Evolutionary conservation across 192 early-diverging fungal genomes (phyloP), one percentile per base, ranked within the genome.

Genomic region (Globomyces pollinis-pini): DNA sequence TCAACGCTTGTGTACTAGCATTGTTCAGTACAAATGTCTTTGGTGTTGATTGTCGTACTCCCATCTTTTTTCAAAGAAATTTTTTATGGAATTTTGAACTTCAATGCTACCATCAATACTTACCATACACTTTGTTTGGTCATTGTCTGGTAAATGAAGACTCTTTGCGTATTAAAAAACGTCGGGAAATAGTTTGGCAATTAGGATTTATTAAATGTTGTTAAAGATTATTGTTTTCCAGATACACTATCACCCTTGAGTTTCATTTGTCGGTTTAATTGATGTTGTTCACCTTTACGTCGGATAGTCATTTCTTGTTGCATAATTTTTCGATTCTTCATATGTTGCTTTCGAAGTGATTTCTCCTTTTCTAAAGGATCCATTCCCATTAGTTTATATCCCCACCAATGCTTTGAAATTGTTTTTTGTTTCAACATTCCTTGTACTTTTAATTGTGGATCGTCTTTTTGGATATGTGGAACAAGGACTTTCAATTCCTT

Each of bases 401-500:
- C 55, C 55, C 55, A 57, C 55, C 55, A 57, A 30, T 57, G 38
- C 42, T 38, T 57, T 29, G 55, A 38, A 13, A 57, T 57, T 6
- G 55, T 57, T 38, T 57, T 57, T 32, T 44, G 16, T 57, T 39
- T 33, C 16, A 57, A 30, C 2, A 57, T 39, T 30, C 12, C 15
- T 36, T 57, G 31, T 3, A 57, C 55, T 44, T 57, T 34, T n/a
- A 31, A 12, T 7, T 32, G 21, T 23, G 55, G 28, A 26, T 47
- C 45, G 11, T 28, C 30, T 5, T 33, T 13, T 5, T 38, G 55
- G 5, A 57, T 20, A 4, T 65, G 65, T n/a, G 69, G 70, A 59
- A 73, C 75, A 29, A 79, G 39, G 21, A 51, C 65, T 16, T 58
- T 44, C 52, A 79, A 44, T 9, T 58, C 53, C 18, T 65, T 33